A percentile compares a stretch with the other conserved stretches of the same genome.
Evolutionary conservation across 1,284 basidiomycete genomes (phyloP).

Genomic region (Pascua sp.): DNA sequence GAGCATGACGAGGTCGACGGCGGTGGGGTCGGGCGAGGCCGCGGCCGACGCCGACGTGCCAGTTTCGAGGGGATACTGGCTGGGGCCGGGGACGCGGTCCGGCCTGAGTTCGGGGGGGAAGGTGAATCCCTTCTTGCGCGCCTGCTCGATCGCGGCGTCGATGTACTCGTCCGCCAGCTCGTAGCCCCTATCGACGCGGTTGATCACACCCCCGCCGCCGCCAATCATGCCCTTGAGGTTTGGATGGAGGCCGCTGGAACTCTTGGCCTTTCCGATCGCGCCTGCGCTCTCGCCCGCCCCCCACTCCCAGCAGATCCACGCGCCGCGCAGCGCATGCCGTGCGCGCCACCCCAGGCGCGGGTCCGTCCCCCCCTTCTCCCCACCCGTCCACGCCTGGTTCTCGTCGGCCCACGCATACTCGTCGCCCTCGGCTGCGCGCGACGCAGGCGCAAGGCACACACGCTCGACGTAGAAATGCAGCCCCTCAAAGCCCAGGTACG

Average conservation of each 20-base stretch:
- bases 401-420: constrained; percentile 72
- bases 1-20: constrained; percentile 60
- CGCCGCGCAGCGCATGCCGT: constrained; percentile 64
- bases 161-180: constrained; percentile 47
- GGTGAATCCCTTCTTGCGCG: constrained; percentile 30
- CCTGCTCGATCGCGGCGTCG: constrained; percentile 34
- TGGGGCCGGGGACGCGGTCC: constrained; percentile 17
- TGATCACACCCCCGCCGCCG: constrained; percentile 7
- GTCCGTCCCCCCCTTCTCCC: constrained; percentile 66
- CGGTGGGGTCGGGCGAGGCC: constrained; percentile 47
- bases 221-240: constrained; percentile 36
- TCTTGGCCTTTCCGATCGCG: constrained; percentile 23
- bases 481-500: constrained; percentile 53
- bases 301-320: constrained; percentile 74
- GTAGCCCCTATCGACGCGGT: constrained; percentile 39
- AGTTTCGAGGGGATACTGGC: background rate
- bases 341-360: constrained; percentile 63
- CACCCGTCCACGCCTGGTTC: constrained; percentile 69
- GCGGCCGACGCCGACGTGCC: background rate
- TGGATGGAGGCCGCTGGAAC: constrained; percentile 18
- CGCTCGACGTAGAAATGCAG: constrained; percentile 69
- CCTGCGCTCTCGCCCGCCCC: constrained; percentile 54
- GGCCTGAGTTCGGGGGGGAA: constrained; percentile 36
- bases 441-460: constrained; percentile 54
- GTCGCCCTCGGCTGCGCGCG: constrained; percentile 51